Base-by-base conservation (phyloP, 805 yeast genomes). In the Helenozyma baotianmanensis region DNA sequence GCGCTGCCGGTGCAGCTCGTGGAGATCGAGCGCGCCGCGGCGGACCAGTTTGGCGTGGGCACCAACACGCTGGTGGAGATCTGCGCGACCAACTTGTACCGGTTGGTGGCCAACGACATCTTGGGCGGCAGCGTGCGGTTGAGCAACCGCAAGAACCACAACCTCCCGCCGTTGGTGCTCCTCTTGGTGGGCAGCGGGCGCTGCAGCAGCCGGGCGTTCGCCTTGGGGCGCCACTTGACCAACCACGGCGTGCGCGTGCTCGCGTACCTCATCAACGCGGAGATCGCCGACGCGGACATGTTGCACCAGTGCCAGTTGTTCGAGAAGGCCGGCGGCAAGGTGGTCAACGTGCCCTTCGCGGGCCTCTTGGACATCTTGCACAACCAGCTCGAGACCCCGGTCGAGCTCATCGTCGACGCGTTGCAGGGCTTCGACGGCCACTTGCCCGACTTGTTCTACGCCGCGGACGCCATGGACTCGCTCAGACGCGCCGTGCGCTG, bases 361-460 rank as follows among this genome's bases (percentile, higher is more conserved):
- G 42, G 51, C 39, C 29, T 71, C 51, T 27, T 60, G 66, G 51
- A 64, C 51, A 35, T 56, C 29, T 15, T 56, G 58, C 23, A 54
- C 65, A 44, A 63, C 53, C 70, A 72, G 36, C 59, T 78, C 24
- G 83, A 80, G 27, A 72, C 85, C 2, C 92, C 95, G 0, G 76
- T 84, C 11, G 95, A 87, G 51, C 64, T 88, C 39, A 72, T 87
- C 8, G 51, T 88, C 13, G 97, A 88, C 55, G 92, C 88, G 1
- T 64, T 88, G 45, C 95, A 84, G 52, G 96, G 96, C 1, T 81
- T 76, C 43, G 92, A 85, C 46, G 73, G 77, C 15, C 82, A 74
- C 34, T 57, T 84, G 32, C 70, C 71, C 21, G 92, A 83, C 52
- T 55, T 80, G 24, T 64, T 28, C 36, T 62, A 60, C 39, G 51